These are phyloP conservation scores for Mrakia frigida DNA, from an alignment of 768 basidiomycete genomes.

Conservation along the genomic window DNA sequence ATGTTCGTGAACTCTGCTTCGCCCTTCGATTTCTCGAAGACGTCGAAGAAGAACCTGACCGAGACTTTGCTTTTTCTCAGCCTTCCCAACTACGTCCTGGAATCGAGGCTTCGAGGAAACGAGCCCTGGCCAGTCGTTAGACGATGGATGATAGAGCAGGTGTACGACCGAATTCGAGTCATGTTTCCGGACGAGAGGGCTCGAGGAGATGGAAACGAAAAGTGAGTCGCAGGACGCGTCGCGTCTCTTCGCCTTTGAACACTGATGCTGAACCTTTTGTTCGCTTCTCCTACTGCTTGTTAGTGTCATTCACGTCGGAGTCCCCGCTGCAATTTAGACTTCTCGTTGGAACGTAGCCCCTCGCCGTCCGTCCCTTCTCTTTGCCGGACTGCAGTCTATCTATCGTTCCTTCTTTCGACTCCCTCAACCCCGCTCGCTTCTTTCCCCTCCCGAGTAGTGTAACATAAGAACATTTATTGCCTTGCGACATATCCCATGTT, in stretches of 20 bases:
- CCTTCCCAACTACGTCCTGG: conserved; percentile 34
- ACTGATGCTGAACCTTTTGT: not conserved
- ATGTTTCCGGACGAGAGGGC: conserved; percentile 63
- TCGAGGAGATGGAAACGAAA: conserved; percentile 51
- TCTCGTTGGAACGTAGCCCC: no score
- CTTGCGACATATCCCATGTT: no score
- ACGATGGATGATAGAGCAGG: conserved; percentile 54
- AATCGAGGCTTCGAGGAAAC: conserved; percentile 41
- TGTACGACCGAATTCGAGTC: conserved; percentile 54
- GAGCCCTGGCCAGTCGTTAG: conserved; percentile 50
- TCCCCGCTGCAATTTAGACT: no score
- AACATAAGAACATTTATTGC: no score
- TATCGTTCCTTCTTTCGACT: no score
- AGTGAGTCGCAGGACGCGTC: conserved; percentile 46
- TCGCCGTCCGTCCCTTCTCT: no score
- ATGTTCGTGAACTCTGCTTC: conserved; percentile 49
- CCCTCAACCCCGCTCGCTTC: no score
- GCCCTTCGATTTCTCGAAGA: no score
- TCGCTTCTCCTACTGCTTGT: not conserved
- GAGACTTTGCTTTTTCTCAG: conserved; percentile 14
- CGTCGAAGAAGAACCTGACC: not conserved
- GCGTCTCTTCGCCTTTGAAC: not conserved
- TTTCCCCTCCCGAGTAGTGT: no score
- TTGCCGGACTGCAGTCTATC: no score
- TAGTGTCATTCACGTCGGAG: no score